Evolutionary conservation across 2,329 filamentous ascomycete genomes (phyloP).

Genomic region (Fusarium sp.): DNA sequence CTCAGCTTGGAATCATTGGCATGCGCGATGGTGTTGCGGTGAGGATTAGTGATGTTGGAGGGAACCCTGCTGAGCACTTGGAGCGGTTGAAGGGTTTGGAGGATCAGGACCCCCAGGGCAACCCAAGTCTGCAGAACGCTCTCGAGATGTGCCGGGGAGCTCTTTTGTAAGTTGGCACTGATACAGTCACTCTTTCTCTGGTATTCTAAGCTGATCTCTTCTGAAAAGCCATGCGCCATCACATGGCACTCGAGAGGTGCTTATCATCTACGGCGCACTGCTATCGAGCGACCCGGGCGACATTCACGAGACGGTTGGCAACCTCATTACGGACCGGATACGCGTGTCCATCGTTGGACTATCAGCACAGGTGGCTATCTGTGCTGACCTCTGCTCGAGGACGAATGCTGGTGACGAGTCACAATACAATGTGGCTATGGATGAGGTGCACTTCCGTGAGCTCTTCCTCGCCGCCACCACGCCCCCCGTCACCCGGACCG

Average conservation of each 20-base stretch:
- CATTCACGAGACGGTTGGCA: conserved; percentile 88
- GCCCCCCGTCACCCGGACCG: conserved; percentile 82
- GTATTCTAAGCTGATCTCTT: conserved; percentile 6
- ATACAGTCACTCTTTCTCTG: not conserved
- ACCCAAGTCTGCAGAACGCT: conserved; percentile 90
- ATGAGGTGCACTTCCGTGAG: conserved; percentile 82
- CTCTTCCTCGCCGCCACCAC: conserved; percentile 91
- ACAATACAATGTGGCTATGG: conserved; percentile 85
- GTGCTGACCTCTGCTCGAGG: conserved; percentile 85
- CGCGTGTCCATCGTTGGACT: conserved; percentile 91
- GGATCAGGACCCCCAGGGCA: conserved; percentile 76
- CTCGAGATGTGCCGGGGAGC: conserved; percentile 94
- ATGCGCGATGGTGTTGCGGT: conserved; percentile 94
- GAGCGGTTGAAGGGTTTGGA: conserved; percentile 77
- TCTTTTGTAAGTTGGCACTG: conserved; percentile 70
- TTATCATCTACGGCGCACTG: conserved; percentile 91
- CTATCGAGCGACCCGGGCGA: conserved; percentile 93
- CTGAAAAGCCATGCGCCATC: conserved; percentile 80
- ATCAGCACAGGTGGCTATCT: conserved; percentile 91
- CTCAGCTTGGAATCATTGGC: conserved; percentile 90
- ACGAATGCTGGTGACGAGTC: conserved; percentile 85
- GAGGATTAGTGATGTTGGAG: conserved; percentile 87
- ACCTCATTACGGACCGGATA: conserved; percentile 84
- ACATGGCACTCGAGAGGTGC: conserved; percentile 92
- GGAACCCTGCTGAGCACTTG: conserved; percentile 91